Evolutionary conservation across 1,139 yeast genomes (phyloP).

Genomic region (Waltiozyma solani): DNA sequence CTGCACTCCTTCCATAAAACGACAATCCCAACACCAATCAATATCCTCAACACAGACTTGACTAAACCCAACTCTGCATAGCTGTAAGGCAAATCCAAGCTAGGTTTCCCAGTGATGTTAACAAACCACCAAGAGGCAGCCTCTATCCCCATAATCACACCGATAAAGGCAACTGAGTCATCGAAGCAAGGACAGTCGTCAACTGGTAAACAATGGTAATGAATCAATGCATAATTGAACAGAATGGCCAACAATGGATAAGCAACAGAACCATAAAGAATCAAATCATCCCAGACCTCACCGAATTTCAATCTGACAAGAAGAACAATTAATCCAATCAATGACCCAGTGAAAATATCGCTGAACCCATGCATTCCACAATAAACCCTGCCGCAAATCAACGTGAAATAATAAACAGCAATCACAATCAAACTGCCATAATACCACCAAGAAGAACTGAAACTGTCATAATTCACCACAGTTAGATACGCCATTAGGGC

Average conservation of each 20-base stretch:
- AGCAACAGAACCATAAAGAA: slow-evolving; percentile 18
- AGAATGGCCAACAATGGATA: slow-evolving; percentile 32
- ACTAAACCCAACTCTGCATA: slow-evolving; percentile 31
- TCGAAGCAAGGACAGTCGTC: slow-evolving; percentile 97
- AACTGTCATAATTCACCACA: slow-evolving; percentile 5
- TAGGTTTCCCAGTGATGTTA: slow-evolving; percentile 15
- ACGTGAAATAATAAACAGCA: slow-evolving; percentile 46
- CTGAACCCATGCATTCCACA: slow-evolving; percentile 97
- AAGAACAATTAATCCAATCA: slow-evolving; percentile 47
- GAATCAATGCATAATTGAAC: slow-evolving; percentile 41
- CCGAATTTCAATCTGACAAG: slow-evolving; percentile 31
- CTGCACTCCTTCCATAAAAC: slow-evolving; percentile 59
- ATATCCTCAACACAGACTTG: slow-evolving; percentile 33
- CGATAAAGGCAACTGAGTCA: slow-evolving; percentile 89
- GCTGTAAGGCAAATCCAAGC: slow-evolving; percentile 28
- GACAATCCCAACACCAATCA: slow-evolving; percentile 50
- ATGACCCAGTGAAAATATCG: slow-evolving; percentile 59
- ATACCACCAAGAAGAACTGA: neutral
- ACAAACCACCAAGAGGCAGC: slow-evolving; percentile 15
- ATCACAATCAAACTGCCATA: neutral
- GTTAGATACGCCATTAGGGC: slow-evolving; percentile 27
- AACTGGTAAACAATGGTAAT: slow-evolving; percentile 74
- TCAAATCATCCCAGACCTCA: slow-evolving; percentile 18
- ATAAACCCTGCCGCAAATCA: slow-evolving; percentile 75
- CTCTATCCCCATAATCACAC: slow-evolving; percentile 75